Base-by-base conservation (phyloP, 1,139 yeast species). In the Candida tetrigidarum region DNA sequence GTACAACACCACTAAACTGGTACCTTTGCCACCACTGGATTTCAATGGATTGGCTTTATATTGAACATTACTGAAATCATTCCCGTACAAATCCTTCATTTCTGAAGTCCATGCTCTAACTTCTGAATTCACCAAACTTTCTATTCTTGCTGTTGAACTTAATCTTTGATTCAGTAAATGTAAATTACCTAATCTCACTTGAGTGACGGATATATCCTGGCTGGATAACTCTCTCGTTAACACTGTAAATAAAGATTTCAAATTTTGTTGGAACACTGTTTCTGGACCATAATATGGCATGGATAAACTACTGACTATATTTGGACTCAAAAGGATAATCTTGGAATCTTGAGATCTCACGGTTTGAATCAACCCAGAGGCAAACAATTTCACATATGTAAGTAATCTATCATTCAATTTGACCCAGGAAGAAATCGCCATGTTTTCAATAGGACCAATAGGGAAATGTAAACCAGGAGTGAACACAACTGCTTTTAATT, bases 381-480 rank as follows among this genome's bases (percentile, higher is more conserved):
- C 71, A 30, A 85, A 64, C 27, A 86, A 60, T 43, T 76, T 76
- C 40, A 82, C 58, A 23, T 84, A 83, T 2, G 78, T 67, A 15
- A 57, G 46, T 6, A 69, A 48, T 46, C 84, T 72, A 22, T 78
- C 74, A 50, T 71, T 68, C 34, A 83, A 51, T 36, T 74, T 74
- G 9, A 66, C 60, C 90, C 90, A 83, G 4, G 80, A 73, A 7
- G 70, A 67, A 11, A 74, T 63, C 2, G 80, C 59, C n/a, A 82
- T 66, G 39, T 80, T 71, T 53, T 85, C 90, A 14, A 84, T 67
- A 1, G 91, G 90, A 0, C 91, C 92, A 1, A 83, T 64, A 2
- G 89, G 88, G 63, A 81, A 84, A 55, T 76, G 80, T 48, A 83
- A 65, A 53, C 78, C 83, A 0, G 92, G 92, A 2, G 86, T 69